Percentiles rank a stretch among this genome's conserved stretches.
These are phyloP conservation scores for Paramecium sexaurelia DNA, from an alignment of 73 alveolate genomes.

Conservation along the genomic window DNA sequence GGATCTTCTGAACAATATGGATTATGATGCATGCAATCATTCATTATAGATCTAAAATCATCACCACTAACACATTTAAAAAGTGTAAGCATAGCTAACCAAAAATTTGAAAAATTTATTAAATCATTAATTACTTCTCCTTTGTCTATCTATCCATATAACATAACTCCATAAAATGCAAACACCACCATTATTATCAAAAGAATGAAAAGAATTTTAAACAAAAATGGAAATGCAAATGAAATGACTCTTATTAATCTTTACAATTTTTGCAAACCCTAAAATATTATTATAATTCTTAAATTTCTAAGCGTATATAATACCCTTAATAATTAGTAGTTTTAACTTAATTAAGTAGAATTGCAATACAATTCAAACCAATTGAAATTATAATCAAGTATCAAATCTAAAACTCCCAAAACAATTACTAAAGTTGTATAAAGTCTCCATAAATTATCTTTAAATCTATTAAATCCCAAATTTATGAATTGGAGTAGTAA, in stretches of 20 bases:
- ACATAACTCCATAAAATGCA: conserved; percentile 7
- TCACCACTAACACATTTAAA: conserved; percentile 20
- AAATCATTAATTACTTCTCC: conserved; percentile 37
- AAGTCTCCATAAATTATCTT: conserved; percentile 16
- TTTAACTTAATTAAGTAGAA: background rate
- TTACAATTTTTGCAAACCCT: background rate
- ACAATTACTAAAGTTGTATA: background rate
- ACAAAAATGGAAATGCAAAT: conserved; percentile 32
- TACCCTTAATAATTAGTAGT: background rate
- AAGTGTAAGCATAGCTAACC: background rate
- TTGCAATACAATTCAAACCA: background rate
- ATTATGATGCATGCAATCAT: background rate
- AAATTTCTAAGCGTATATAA: background rate
- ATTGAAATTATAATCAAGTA: background rate
- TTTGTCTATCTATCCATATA: conserved; percentile 24
- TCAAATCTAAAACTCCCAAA: background rate
- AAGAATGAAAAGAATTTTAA: background rate
- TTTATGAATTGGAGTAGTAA: background rate
- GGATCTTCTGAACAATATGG: conserved; percentile 44
- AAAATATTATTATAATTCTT: background rate
- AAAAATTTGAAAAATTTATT: background rate
- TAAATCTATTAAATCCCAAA: background rate
- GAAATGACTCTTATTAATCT: conserved; percentile 47
- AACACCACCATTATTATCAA: background rate
- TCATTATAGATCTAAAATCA: conserved; percentile 20